phyloP scores from a whole-genome alignment of 164 flowering plant species.

The Cinnamomum micranthum region DNA sequence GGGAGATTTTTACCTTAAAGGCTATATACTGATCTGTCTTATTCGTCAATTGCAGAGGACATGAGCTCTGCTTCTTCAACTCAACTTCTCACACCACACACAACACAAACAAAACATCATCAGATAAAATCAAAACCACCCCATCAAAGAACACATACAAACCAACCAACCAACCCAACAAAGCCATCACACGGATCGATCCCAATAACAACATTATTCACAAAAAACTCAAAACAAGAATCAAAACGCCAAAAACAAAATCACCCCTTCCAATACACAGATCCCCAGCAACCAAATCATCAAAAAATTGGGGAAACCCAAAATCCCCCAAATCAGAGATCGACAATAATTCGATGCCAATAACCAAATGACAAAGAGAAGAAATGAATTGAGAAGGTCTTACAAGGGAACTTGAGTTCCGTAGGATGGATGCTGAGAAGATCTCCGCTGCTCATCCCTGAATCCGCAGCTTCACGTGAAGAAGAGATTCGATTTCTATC shows the following conservation, averaged over 20 bases:
- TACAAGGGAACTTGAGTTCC: constrained; percentile 21
- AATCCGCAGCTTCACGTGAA: not conserved
- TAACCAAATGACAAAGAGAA: not conserved
- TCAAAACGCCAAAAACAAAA: no score
- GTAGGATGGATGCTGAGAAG: constrained; percentile 18
- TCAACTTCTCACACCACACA: constrained; percentile 47
- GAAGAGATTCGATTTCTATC: not conserved
- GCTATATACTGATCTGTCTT: constrained; percentile 75
- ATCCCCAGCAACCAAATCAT: not conserved
- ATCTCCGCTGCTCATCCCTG: constrained; percentile 15
- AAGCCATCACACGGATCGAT: not conserved
- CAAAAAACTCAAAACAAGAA: not conserved
- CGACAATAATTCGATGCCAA: not conserved
- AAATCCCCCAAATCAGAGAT: not conserved
- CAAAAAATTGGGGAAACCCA: not conserved
- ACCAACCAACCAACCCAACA: not conserved
- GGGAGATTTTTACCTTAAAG: constrained; percentile 53
- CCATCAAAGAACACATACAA: not conserved
- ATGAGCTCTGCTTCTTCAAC: constrained; percentile 84
- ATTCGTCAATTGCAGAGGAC: constrained; percentile 73
- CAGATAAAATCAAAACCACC: not conserved
- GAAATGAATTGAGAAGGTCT: not conserved
- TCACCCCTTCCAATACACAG: not conserved
- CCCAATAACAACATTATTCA: not conserved
- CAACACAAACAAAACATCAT: not conserved